Conservation (phyloP, 257 asterid genomes). For the Eustoma russellianum region DNA sequence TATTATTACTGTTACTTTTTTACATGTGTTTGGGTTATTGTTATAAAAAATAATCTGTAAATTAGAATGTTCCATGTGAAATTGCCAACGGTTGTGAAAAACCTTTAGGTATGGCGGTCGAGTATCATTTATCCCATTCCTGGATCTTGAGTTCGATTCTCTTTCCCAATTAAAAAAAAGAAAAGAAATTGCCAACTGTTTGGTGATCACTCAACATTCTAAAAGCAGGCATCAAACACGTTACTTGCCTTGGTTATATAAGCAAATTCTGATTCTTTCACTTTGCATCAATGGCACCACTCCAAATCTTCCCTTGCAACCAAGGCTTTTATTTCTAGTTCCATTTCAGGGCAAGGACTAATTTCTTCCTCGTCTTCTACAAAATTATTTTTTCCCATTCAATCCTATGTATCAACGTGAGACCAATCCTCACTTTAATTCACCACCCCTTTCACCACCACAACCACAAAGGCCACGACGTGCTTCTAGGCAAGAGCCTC, state of each 20-base stretch:
- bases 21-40: no score
- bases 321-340: neutral
- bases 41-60: no score
- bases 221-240: slow-evolving; percentile 20
- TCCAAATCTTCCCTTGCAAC: slow-evolving; percentile 1
- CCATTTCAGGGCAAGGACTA: neutral
- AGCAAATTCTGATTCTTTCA: slow-evolving; percentile 27
- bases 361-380: neutral
- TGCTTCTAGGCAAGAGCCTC: no score
- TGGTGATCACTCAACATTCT: neutral
- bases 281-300: slow-evolving; percentile 9
- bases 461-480: neutral
- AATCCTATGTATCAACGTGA: slow-evolving; percentile 20
- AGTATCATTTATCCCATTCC: no score
- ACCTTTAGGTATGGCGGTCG: no score
- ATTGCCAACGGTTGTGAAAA: no score
- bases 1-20: no score
- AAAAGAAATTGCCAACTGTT: no score
- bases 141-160: no score
- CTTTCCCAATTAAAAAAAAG: no score
- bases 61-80: no score
- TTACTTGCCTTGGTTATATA: slow-evolving; percentile 36
- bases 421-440: slow-evolving; percentile 32
- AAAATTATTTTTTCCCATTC: no score
- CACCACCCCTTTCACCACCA: slow-evolving; percentile 11